phyloP scores from a whole-genome alignment of 169 alveolate genomes.

The Toxoplasma gondii region DNA sequence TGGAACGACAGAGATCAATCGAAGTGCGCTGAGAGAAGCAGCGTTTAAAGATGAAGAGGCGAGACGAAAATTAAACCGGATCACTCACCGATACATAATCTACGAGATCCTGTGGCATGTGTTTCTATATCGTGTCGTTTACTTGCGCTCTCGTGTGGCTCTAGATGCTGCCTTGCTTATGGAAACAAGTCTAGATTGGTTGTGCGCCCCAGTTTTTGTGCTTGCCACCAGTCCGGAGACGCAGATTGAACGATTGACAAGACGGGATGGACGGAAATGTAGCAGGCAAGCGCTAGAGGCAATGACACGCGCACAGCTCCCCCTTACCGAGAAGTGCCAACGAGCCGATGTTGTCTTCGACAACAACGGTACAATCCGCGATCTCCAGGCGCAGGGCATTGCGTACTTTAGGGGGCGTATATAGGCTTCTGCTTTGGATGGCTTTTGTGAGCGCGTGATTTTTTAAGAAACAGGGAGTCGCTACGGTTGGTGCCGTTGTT shows the following conservation, averaged over 20 bases:
- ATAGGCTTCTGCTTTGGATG: not conserved
- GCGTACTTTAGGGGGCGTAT: not conserved
- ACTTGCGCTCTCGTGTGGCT: conserved; percentile 63
- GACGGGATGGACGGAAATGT: conserved; percentile 68
- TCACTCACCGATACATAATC: conserved; percentile 79
- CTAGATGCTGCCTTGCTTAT: conserved; percentile 85
- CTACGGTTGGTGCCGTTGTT: no score
- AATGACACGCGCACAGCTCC: conserved; percentile 61
- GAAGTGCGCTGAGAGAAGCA: conserved; percentile 76
- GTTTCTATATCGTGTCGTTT: conserved; percentile 67
- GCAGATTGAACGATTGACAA: conserved; percentile 70
- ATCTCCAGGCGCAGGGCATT: not conserved
- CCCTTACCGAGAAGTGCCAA: conserved; percentile 56
- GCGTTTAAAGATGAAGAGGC: conserved; percentile 72
- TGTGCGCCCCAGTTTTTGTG: conserved; percentile 82
- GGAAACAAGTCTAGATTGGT: conserved; percentile 77
- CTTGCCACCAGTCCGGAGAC: conserved; percentile 70
- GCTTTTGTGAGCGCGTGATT: no score
- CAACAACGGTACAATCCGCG: conserved; percentile 60
- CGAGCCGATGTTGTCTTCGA: conserved; percentile 69
- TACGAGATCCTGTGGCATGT: conserved; percentile 70
- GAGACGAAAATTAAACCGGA: conserved; percentile 72
- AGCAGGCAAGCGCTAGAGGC: not conserved
- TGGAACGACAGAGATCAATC: conserved; percentile 62
- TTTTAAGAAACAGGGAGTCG: no score